phyloP scores from a whole-genome alignment of 257 asterid species.

The Perilla frutescens region DNA sequence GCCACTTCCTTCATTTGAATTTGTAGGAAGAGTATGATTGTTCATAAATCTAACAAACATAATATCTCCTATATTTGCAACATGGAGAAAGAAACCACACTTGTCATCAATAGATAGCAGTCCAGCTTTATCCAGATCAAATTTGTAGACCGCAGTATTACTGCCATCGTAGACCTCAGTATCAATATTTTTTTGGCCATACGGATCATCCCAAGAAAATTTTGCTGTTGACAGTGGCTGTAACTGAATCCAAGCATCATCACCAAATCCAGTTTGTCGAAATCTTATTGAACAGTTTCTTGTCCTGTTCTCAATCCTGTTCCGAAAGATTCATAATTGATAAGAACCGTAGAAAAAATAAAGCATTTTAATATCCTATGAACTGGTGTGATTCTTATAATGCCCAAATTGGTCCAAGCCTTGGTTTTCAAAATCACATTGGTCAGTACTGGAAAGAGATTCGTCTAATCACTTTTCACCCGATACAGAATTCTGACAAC shows the following conservation, averaged over 20 bases:
- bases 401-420: slow-evolving; percentile 25
- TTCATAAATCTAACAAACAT: slow-evolving; percentile 79
- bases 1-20: slow-evolving; percentile 51
- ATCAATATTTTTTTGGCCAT: slow-evolving; percentile 78
- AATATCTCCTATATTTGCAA: slow-evolving; percentile 64
- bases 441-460: slow-evolving; percentile 6
- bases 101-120: slow-evolving; percentile 56
- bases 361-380: slow-evolving; percentile 16
- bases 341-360: slow-evolving; percentile 33
- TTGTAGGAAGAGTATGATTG: slow-evolving; percentile 41
- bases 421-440: slow-evolving; percentile 4
- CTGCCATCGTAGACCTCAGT: slow-evolving; percentile 51
- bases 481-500: not conserved
- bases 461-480: slow-evolving; percentile 3
- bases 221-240: slow-evolving; percentile 73
- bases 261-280: slow-evolving; percentile 90
- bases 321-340: slow-evolving; percentile 37
- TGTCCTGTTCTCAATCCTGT: slow-evolving; percentile 91
- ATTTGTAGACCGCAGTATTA: slow-evolving; percentile 50
- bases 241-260: slow-evolving; percentile 75
- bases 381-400: slow-evolving; percentile 13
- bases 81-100: slow-evolving; percentile 67
- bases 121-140: slow-evolving; percentile 69
- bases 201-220: slow-evolving; percentile 92
- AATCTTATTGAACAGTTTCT: slow-evolving; percentile 55